phyloP scores from a whole-genome alignment of 208 protist species.

The Trypanosoma scelopori region DNA sequence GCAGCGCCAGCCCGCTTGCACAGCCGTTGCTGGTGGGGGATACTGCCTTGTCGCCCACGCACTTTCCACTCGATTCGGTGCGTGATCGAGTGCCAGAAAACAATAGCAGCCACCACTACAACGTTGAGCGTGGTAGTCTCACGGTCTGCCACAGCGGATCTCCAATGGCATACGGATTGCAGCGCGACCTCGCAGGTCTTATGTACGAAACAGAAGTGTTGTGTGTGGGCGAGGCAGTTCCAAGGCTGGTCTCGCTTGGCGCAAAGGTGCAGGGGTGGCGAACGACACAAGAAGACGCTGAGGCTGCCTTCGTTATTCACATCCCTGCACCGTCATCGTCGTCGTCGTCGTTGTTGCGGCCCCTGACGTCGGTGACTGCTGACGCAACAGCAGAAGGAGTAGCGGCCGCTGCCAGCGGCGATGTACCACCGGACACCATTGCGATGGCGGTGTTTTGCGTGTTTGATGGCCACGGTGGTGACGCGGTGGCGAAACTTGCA shows the following conservation, averaged over 20 bases:
- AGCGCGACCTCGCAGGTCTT: slow-evolving; percentile 25
- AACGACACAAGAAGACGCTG: slow-evolving; percentile 75
- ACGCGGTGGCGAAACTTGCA: slow-evolving; percentile 70
- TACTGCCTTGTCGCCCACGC: not conserved
- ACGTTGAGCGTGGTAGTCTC: not conserved
- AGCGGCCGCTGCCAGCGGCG: slow-evolving; percentile 1
- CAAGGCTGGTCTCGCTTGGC: slow-evolving; percentile 43
- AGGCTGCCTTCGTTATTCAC: slow-evolving; percentile 63
- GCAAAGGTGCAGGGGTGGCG: slow-evolving; percentile 82
- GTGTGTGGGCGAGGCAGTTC: slow-evolving; percentile 48
- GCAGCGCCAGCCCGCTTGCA: not conserved
- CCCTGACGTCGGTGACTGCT: too few relatives aligned
- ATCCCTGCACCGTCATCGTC: slow-evolving; percentile 42
- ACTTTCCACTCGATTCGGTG: not conserved
- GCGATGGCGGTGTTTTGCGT: slow-evolving; percentile 79
- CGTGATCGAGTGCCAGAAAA: not conserved
- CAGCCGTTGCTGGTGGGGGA: not conserved
- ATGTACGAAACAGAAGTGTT: slow-evolving; percentile 23
- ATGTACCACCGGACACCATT: slow-evolving; percentile 30
- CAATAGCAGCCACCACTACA: not conserved
- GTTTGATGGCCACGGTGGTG: slow-evolving; percentile 85
- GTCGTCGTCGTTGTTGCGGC: too few relatives aligned
- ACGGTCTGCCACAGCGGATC: slow-evolving; percentile 6
- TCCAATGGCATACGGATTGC: slow-evolving; percentile 26
- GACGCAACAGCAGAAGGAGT: slow-evolving; percentile 8